Evolutionary conservation across 1,139 yeast species (phyloP), one percentile per base, ranked within the genome.

Genomic region (Eremothecium sinecaudum): DNA sequence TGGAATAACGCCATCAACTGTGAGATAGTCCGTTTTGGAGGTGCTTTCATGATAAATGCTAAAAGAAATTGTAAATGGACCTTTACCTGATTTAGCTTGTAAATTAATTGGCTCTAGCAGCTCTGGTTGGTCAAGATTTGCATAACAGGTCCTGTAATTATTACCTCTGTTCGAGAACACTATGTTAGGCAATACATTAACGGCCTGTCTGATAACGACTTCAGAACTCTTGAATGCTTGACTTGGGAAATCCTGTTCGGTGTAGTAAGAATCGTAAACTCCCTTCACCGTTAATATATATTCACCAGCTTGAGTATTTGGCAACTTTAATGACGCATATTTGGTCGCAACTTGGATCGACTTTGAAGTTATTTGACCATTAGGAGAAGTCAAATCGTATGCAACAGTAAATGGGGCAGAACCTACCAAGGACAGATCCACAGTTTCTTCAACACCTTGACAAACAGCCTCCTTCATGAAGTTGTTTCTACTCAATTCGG

Each of bases 351-450:
- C 76, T 34, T 68, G 75, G 11, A 70, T 53, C 23, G 62, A 62
- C 42, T 58, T 51, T 15, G 56, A 41, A 3, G 46, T 30, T 17
- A 48, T 44, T 18, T 47, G 45, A 19, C 82, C 84, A 47, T 59
- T 63, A 3, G 94, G 92, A 29, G 71, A 64, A 22, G 61, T 62
- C 18, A 83, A 63, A 24, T 75, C 75, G 51, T 86, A 87, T 35
- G 74, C 75, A 24, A 87, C 63, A 7, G 72, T 60, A 47, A 84
- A 86, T 19, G 97, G 96, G 0, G 80, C 67, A 4, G 71, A 61
- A 1, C 95, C 95, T 29, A 61, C 51, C 14, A 75, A 57, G 2
- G 62, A 53, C 19, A 77, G 48, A 34, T 71, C 79, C 22, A 76
- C 56, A 2, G 66, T 60, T 39, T 66, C 71, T 36, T 68, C 73